These are phyloP conservation scores for Pseudocercospora cruenta DNA, from an alignment of 2,329 filamentous ascomycete species.

Conservation along the genomic window DNA sequence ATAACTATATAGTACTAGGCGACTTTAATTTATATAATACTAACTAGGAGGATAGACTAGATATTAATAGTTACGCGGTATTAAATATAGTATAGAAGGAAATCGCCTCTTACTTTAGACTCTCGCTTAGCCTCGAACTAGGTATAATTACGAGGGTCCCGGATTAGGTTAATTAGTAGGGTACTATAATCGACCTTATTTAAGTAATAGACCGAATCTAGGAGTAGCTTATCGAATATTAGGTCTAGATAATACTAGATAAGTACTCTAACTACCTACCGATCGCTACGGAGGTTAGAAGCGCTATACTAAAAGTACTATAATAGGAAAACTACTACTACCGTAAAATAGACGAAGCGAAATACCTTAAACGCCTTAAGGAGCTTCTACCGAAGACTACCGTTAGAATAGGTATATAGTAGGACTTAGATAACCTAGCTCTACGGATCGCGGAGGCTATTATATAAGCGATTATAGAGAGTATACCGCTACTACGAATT, in stretches of 20 bases:
- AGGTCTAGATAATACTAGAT: neutral
- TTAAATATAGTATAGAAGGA: neutral
- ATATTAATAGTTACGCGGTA: neutral
- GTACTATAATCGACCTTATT: neutral
- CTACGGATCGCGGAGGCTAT: neutral
- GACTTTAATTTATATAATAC: neutral
- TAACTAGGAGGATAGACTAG: neutral
- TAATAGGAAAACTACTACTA: neutral
- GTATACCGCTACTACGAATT: neutral
- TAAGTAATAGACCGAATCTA: neutral
- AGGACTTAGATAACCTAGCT: no score
- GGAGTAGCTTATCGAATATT: neutral
- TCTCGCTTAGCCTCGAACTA: neutral
- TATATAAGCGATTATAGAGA: neutral
- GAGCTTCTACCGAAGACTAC: neutral
- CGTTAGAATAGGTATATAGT: no score
- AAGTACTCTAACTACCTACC: neutral
- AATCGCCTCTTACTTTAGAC: neutral
- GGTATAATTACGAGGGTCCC: neutral
- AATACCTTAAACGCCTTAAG: neutral
- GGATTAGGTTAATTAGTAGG: neutral
- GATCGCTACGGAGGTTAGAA: neutral
- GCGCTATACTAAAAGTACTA: no score
- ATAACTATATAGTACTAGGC: neutral
- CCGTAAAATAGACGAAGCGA: neutral